A percentile compares a stretch with the other conserved stretches of the same genome.
Conservation (phyloP, 768 basidiomycete genomes). For the Favolaschia claudopus region DNA sequence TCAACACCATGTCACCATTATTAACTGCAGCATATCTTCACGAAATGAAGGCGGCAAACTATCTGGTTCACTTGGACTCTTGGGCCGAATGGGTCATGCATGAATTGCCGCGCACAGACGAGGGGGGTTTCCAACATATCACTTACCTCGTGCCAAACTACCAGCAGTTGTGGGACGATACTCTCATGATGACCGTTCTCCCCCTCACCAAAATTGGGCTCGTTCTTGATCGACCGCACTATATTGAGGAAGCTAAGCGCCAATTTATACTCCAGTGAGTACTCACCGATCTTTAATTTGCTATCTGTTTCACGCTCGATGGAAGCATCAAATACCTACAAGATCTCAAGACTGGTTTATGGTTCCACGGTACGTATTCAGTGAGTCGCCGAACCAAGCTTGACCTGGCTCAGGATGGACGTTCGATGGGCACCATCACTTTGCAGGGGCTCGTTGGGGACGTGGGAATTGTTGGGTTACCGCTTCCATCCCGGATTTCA, state of each 20-base stretch:
- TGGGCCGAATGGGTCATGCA: slow-evolving; percentile 64
- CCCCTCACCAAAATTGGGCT: slow-evolving; percentile 63
- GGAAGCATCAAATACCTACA: slow-evolving; percentile 53
- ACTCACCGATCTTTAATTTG: not conserved
- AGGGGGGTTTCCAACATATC: slow-evolving; percentile 56
- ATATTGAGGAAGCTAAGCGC: slow-evolving; percentile 62
- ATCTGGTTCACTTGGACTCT: slow-evolving; percentile 47
- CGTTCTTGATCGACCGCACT: slow-evolving; percentile 55
- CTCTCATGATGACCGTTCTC: slow-evolving; percentile 65
- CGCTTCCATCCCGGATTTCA: slow-evolving; percentile 55
- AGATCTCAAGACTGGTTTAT: slow-evolving; percentile 51
- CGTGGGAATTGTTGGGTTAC: slow-evolving; percentile 65
- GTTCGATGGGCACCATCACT: slow-evolving; percentile 55
- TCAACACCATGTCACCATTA: slow-evolving; percentile 65
- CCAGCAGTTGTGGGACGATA: slow-evolving; percentile 65
- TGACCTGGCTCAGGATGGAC: slow-evolving; percentile 45
- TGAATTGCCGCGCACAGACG: slow-evolving; percentile 54
- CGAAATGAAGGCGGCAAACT: slow-evolving; percentile 42
- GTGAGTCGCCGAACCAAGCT: not conserved
- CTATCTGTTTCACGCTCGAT: not conserved
- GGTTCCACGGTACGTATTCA: slow-evolving; percentile 52
- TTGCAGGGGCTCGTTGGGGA: slow-evolving; percentile 57
- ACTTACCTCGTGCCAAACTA: slow-evolving; percentile 50
- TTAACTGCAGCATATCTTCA: slow-evolving; percentile 54
- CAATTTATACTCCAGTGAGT: slow-evolving; percentile 58